phyloP scores from a whole-genome alignment of 2,329 filamentous ascomycete genomes.

The Curvularia sp. region DNA sequence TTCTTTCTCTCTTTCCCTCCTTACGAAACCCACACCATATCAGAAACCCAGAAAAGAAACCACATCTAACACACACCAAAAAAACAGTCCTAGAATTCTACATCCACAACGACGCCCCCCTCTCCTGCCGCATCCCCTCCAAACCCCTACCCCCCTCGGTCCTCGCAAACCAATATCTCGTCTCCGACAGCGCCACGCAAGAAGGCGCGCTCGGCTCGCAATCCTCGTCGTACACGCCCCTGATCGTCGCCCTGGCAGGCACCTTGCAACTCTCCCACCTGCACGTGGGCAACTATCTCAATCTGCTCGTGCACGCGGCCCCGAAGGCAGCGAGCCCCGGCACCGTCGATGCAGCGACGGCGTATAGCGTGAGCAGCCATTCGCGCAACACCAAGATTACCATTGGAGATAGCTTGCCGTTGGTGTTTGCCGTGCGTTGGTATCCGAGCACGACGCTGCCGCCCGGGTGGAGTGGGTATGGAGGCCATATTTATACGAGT shows the following conservation, averaged over 20 bases:
- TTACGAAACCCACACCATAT: background rate
- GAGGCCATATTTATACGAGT: constrained; percentile 59
- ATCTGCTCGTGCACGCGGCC: constrained; percentile 81
- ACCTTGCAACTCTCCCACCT: constrained; percentile 84
- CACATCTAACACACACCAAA: background rate
- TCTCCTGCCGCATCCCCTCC: constrained; percentile 87
- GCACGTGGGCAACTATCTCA: constrained; percentile 88
- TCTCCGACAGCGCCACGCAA: constrained; percentile 51
- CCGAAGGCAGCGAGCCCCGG: constrained; percentile 63
- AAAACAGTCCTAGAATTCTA: constrained; percentile 91
- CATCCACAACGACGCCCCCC: constrained; percentile 92
- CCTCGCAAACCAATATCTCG: constrained; percentile 40
- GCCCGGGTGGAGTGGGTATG: constrained; percentile 60
- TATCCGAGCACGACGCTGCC: constrained; percentile 78
- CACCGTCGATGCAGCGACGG: constrained; percentile 84
- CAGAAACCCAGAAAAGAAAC: background rate
- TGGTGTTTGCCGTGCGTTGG: constrained; percentile 85
- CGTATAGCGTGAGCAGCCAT: constrained; percentile 79
- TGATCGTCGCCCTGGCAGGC: constrained; percentile 88
- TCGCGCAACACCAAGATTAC: constrained; percentile 70
- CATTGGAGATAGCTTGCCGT: constrained; percentile 83
- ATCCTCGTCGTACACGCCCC: constrained; percentile 69
- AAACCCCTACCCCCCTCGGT: constrained; percentile 65
- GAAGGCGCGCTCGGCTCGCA: constrained; percentile 48
- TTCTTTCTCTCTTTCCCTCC: no score